Evolutionary conservation across 1,284 basidiomycete species (phyloP).

Genomic region (Neonothopanus nambi): DNA sequence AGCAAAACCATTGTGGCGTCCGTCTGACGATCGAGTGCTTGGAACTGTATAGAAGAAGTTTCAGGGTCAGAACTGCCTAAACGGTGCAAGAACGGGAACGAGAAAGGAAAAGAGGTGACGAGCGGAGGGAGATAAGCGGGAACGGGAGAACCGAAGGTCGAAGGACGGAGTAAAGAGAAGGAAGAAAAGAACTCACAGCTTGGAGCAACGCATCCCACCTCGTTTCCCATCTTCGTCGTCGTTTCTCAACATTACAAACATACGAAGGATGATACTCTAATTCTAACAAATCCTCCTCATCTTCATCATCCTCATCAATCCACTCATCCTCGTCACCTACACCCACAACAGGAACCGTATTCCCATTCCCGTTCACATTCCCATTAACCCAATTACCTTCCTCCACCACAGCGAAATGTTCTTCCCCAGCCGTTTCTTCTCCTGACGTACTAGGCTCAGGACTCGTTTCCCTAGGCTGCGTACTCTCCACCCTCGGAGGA

Average conservation of each 20-base stretch:
- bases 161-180: constrained; percentile 5
- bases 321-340: constrained; percentile 54
- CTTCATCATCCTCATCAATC: constrained; percentile 74
- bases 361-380: constrained; percentile 13
- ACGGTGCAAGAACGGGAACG: constrained; percentile 1
- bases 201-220: constrained; percentile 73
- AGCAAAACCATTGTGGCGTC: constrained; percentile 74
- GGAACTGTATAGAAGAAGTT: constrained; percentile 50
- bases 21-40: constrained; percentile 74
- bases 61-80: constrained; percentile 15
- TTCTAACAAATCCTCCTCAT: constrained; percentile 69
- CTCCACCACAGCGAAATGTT: constrained; percentile 36
- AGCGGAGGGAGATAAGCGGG: constrained; percentile 1
- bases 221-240: constrained; percentile 68
- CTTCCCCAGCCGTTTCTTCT: constrained; percentile 59
- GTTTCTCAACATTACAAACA: constrained; percentile 62
- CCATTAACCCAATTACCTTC: constrained; percentile 39
- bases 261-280: constrained; percentile 75
- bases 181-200: constrained; percentile 47
- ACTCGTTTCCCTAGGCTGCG: constrained; percentile 76
- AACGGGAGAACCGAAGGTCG: background rate
- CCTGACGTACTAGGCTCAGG: constrained; percentile 63
- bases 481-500: constrained; percentile 76
- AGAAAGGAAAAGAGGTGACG: constrained; percentile 9
- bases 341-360: constrained; percentile 11